Conservation (phyloP, 345 rosid species). For the Euclidium syriacum region DNA sequence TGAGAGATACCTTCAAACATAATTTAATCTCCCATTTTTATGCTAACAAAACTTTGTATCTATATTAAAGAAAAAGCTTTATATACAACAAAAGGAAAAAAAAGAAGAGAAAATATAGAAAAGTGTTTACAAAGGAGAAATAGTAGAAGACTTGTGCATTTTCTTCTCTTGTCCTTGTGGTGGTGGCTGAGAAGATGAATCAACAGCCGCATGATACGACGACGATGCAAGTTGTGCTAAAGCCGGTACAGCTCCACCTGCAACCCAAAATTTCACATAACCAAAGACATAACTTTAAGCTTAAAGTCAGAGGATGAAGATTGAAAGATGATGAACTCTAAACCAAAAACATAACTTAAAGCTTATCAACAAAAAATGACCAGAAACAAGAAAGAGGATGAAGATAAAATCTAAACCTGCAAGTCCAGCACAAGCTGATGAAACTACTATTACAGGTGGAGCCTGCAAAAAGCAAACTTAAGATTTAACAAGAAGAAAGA, state of each 20-base stretch:
- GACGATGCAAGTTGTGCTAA: slow-evolving; percentile 70
- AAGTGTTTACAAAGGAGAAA: slow-evolving; percentile 5
- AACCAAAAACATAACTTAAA: neutral
- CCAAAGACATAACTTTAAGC: neutral
- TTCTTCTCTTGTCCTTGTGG: neutral
- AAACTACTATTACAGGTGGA: slow-evolving; percentile 80
- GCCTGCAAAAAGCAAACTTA: slow-evolving; percentile 47
- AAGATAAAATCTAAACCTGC: slow-evolving; percentile 40
- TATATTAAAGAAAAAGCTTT: neutral
- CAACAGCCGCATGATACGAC: slow-evolving; percentile 54
- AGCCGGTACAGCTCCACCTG: slow-evolving; percentile 81
- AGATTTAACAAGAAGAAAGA: neutral
- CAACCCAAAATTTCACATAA: neutral
- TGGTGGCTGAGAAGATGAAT: slow-evolving; percentile 33
- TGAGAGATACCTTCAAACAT: neutral
- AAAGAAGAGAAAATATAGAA: neutral
- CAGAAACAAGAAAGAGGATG: too few relatives aligned
- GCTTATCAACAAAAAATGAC: too few relatives aligned
- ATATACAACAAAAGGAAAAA: neutral
- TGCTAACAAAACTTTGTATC: neutral
- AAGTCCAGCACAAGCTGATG: slow-evolving; percentile 80
- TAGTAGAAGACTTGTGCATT: neutral
- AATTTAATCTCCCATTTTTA: neutral
- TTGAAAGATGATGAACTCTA: too few relatives aligned
- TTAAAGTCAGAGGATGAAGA: neutral